Percentiles rank a stretch among this genome's conserved stretches.
Evolutionary conservation across 2,329 filamentous ascomycete species (phyloP).

Genomic region (Xylariaceae sp.): DNA sequence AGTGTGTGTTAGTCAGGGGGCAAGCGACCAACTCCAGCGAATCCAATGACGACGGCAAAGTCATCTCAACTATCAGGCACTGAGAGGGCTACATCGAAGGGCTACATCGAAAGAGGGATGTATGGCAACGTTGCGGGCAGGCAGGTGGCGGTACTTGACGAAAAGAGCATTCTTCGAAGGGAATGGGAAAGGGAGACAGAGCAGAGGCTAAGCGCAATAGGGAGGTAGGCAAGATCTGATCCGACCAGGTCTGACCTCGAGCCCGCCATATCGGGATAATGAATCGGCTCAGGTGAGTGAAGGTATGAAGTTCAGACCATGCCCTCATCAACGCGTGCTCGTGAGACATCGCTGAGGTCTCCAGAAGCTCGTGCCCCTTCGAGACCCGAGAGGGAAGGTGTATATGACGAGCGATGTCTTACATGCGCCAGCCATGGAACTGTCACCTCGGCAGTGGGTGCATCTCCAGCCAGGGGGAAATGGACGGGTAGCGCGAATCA

Average conservation of each 20-base stretch:
- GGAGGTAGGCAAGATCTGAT: too few relatives aligned
- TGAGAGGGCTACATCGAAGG: too few relatives aligned
- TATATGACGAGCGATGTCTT: slow-evolving; percentile 21
- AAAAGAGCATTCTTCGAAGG: slow-evolving; percentile 9
- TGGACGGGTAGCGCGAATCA: slow-evolving; percentile 20
- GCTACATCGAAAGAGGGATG: slow-evolving; percentile 8
- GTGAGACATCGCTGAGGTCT: slow-evolving; percentile 11
- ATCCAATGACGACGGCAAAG: too few relatives aligned
- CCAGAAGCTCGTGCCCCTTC: slow-evolving; percentile 19
- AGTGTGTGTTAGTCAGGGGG: not conserved
- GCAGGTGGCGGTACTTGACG: slow-evolving; percentile 1
- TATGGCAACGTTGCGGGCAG: slow-evolving; percentile 27
- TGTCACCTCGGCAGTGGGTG: slow-evolving; percentile 21
- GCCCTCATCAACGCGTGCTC: slow-evolving; percentile 12
- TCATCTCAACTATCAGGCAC: too few relatives aligned
- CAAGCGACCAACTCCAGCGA: not conserved
- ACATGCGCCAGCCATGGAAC: slow-evolving; percentile 17
- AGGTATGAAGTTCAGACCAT: slow-evolving; percentile 7
- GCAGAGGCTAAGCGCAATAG: too few relatives aligned
- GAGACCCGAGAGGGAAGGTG: slow-evolving; percentile 28
- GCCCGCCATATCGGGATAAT: slow-evolving; percentile 10
- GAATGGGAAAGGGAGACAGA: slow-evolving; percentile 8
- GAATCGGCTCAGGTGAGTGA: slow-evolving; percentile 14
- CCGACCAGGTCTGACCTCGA: slow-evolving; percentile 9
- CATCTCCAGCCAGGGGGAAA: slow-evolving; percentile 21